Base-by-base conservation (phyloP, 2,329 filamentous ascomycete genomes). In the Penicillium thymicola region DNA sequence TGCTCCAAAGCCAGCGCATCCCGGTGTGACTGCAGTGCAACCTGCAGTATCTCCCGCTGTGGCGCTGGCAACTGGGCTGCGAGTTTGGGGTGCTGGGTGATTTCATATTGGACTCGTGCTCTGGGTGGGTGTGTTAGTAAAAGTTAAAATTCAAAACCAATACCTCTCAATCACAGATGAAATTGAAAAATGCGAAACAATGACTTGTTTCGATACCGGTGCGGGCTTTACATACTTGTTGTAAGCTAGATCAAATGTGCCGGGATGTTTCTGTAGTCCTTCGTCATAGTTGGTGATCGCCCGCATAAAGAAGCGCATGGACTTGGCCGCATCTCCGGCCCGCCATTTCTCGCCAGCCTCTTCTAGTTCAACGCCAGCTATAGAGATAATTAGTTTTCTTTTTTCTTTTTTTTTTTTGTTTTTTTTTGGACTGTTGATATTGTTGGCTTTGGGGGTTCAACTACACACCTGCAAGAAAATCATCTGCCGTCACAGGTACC, bases 311-410 rank as follows among this genome's bases (percentile, higher is more conserved):
- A 80, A 80, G 45, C 85, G 77, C 60, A 80, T 78, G 5, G 83
- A 82, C 65, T 90, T 90, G 47, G 79, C 82, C 21, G 85, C 81
- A 69, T 91, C 88, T 23, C 88, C 88, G 37, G 82, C 86, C 48
- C 87, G 80, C 85, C 87, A 89, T 80, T 91, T 91, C 59, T 88
- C 86, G 7, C 86, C 88, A 5, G 85, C 85, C 71, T 89, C 85
- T 73, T 91, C 88, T 58, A 85, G 80, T 32, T 86, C 82, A 52
- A 89, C 87, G 11, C 86, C 88, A 25, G 81, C 83, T 81, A 38
- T n/a, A 7, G 14, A 38, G 11, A 32, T 13, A 3, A 14, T 63
- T 58, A 48, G 16, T n/a, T 14, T 13, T 32, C 13, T 0, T 0
- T 38, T 28, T 37, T 21, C 54, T 36, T 21, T 2, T 0, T 38